These are phyloP conservation scores for Cystobasidiopsis lactophilus DNA, from an alignment of 768 basidiomycete genomes.

Conservation along the genomic window DNA sequence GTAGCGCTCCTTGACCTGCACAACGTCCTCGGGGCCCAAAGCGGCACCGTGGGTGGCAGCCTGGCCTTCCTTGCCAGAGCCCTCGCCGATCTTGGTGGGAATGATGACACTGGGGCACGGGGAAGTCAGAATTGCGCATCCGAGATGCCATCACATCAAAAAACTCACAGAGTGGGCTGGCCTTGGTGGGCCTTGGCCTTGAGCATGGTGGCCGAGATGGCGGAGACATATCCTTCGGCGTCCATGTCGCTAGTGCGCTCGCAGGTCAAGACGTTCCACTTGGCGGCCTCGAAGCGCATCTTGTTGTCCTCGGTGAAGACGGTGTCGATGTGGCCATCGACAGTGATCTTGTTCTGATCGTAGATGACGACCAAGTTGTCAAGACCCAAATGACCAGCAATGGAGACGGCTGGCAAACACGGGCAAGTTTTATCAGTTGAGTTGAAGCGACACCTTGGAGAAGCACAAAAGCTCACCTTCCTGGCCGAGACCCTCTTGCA, in stretches of 20 bases:
- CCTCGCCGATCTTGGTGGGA: constrained; percentile 77
- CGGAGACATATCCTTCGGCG: constrained; percentile 42
- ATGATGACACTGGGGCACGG: constrained; percentile 40
- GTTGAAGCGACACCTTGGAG: too few relatives aligned
- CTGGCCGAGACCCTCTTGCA: constrained; percentile 88
- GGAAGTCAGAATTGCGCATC: too few relatives aligned
- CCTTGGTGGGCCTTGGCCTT: constrained; percentile 48
- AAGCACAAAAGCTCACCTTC: too few relatives aligned
- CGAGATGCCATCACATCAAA: too few relatives aligned
- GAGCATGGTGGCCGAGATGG: constrained; percentile 55
- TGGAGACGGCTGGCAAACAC: constrained; percentile 71
- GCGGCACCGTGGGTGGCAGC: constrained; percentile 88
- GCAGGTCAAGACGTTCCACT: constrained; percentile 79
- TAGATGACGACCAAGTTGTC: constrained; percentile 84
- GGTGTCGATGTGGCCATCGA: constrained; percentile 74
- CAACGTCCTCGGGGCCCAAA: constrained; percentile 77
- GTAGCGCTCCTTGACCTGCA: constrained; percentile 57
- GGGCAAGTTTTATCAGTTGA: too few relatives aligned
- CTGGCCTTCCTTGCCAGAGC: constrained; percentile 77
- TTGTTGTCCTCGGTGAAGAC: constrained; percentile 89
- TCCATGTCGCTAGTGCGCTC: constrained; percentile 23
- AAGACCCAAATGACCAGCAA: constrained; percentile 81
- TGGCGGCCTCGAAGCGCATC: constrained; percentile 69
- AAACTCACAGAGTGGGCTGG: constrained; percentile 48
- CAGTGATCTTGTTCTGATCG: constrained; percentile 94